A percentile compares a stretch with the other conserved stretches of the same genome.
Conservation (phyloP, 2,329 filamentous ascomycete species). For the Nemania sp. region DNA sequence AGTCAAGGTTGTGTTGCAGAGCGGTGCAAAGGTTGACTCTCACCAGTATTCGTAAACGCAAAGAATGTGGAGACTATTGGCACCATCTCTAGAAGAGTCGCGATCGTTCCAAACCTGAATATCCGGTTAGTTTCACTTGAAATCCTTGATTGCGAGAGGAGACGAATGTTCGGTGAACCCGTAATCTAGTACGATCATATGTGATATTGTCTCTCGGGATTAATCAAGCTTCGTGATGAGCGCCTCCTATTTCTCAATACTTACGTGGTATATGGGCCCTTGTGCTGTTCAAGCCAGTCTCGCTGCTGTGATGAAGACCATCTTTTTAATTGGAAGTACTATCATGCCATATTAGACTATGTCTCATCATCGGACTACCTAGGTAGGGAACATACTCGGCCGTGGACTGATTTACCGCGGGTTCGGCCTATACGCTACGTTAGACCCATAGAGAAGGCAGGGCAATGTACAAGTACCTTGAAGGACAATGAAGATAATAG, state of each 20-base stretch:
- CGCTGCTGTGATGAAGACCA: slow-evolving; percentile 76
- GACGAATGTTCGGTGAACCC: slow-evolving; percentile 8
- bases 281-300: slow-evolving; percentile 76
- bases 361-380: slow-evolving; percentile 24
- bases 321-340: slow-evolving; percentile 93
- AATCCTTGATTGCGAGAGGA: background rate
- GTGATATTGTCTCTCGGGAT: background rate
- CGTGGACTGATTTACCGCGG: slow-evolving; percentile 64
- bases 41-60: slow-evolving; percentile 86
- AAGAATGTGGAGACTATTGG: slow-evolving; percentile 87
- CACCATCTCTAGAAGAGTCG: slow-evolving; percentile 85
- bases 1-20: slow-evolving; percentile 32
- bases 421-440: slow-evolving; percentile 55
- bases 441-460: slow-evolving; percentile 18
- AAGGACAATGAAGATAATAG: slow-evolving; percentile 80
- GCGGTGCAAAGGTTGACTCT: slow-evolving; percentile 36
- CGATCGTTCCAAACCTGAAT: slow-evolving; percentile 76
- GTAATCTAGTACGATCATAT: background rate
- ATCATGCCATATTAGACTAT: slow-evolving; percentile 61
- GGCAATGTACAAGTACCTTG: slow-evolving; percentile 65
- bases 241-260: slow-evolving; percentile 52
- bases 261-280: slow-evolving; percentile 84
- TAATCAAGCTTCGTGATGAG: background rate
- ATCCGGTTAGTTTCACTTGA: slow-evolving; percentile 10
- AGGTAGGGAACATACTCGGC: slow-evolving; percentile 62